Conservation (phyloP, 768 basidiomycete species). For the Psilocybe cyanescens region DNA sequence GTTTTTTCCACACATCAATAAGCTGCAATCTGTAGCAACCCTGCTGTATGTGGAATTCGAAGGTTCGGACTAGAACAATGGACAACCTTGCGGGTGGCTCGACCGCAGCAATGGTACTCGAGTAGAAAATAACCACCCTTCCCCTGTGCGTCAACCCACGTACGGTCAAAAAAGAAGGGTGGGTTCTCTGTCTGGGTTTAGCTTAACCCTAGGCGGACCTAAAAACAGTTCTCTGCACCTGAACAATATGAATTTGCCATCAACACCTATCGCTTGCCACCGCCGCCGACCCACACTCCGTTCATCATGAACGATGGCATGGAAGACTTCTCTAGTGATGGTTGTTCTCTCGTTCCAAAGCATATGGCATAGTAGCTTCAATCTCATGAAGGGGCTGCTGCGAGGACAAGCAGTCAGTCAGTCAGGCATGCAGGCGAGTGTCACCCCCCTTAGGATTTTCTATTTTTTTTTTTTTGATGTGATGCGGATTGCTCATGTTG, state of each 20-base stretch:
- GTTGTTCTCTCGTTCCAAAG: constrained; percentile 15
- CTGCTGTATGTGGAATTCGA: not conserved
- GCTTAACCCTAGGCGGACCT: constrained; percentile 1
- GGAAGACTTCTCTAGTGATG: constrained; percentile 21
- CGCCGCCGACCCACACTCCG: constrained; percentile 21
- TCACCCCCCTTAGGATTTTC: constrained; percentile 1
- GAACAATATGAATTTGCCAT: not conserved
- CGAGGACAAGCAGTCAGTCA: constrained; percentile 1
- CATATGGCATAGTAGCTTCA: constrained; percentile 9
- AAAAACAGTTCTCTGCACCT: constrained; percentile 10
- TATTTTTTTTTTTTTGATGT: constrained; percentile 5
- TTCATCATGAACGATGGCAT: constrained; percentile 17
- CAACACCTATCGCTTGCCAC: constrained; percentile 17
- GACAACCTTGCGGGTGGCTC: not conserved
- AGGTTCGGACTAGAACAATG: constrained; percentile 1
- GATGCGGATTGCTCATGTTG: constrained; percentile 5
- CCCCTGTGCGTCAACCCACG: not conserved
- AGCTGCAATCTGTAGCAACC: not conserved
- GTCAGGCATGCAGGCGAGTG: not conserved
- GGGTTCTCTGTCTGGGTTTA: not conserved
- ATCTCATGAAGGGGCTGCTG: not conserved
- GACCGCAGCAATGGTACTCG: not conserved
- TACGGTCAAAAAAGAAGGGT: constrained; percentile 4
- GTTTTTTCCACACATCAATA: not conserved
- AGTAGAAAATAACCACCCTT: not conserved